Evolutionary conservation across 2,329 filamentous ascomycete genomes (phyloP).

Genomic region (Xylariales sp.): DNA sequence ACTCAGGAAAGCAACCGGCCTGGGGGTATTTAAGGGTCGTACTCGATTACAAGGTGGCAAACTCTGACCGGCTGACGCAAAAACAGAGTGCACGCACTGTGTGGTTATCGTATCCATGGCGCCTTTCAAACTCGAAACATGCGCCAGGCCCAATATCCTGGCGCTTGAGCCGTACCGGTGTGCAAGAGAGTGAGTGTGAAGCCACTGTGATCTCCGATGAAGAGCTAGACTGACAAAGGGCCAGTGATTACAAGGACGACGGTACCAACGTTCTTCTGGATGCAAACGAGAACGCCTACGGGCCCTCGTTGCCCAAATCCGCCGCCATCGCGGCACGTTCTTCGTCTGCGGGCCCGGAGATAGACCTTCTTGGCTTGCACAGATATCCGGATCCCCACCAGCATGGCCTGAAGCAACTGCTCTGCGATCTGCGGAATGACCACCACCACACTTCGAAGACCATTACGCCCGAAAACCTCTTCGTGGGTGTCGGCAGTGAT

Average conservation of each 20-base stretch:
- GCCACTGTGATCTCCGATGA: no score
- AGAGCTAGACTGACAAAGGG: no score
- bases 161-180: constrained; percentile 75
- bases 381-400: constrained; percentile 98
- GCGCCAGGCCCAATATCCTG: constrained; percentile 72
- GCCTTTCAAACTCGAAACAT: constrained; percentile 68
- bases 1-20: no score
- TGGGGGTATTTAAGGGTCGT: no score
- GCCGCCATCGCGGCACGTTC: constrained; percentile 39
- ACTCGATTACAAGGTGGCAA: no score
- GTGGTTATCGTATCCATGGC: no score
- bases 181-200: constrained; percentile 60
- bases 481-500: constrained; percentile 92
- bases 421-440: constrained; percentile 85
- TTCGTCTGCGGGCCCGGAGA: constrained; percentile 44
- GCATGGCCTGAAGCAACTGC: constrained; percentile 73
- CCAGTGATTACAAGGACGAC: constrained; percentile 96
- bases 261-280: constrained; percentile 94
- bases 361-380: constrained; percentile 80
- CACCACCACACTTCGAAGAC: constrained; percentile 70
- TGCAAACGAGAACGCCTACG: constrained; percentile 96
- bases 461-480: constrained; percentile 77
- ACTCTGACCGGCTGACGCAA: no score
- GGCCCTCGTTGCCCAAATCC: constrained; percentile 64
- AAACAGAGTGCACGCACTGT: no score